Evolutionary conservation across 768 basidiomycete species (phyloP).

Genomic region (Jaapia argillacea): DNA sequence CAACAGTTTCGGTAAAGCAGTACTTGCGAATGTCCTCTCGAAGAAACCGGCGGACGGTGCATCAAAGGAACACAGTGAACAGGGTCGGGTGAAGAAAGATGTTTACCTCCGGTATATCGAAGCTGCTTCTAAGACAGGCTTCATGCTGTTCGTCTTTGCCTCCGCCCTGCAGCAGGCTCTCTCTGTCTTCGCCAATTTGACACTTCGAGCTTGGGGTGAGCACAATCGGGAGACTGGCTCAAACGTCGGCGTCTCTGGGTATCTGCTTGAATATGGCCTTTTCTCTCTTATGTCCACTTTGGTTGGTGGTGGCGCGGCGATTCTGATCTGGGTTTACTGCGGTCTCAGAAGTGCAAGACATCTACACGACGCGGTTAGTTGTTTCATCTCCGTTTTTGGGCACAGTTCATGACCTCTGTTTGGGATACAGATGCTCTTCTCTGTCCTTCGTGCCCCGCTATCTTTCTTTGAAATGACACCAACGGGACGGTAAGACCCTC

Average conservation of each 20-base stretch:
- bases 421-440: conserved; percentile 66
- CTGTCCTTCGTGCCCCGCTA: conserved; percentile 76
- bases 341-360: conserved; percentile 62
- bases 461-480: conserved; percentile 90
- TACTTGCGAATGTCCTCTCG: conserved; percentile 28
- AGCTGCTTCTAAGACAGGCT: conserved; percentile 70
- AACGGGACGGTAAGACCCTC: conserved; percentile 55
- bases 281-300: conserved; percentile 52
- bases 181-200: conserved; percentile 49
- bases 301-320: conserved; percentile 41
- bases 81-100: conserved; percentile 66
- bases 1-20: conserved; percentile 49
- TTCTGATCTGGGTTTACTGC: conserved; percentile 72
- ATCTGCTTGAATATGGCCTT: conserved; percentile 56
- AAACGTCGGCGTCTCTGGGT: conserved; percentile 47
- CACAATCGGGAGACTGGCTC: conserved; percentile 52
- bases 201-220: conserved; percentile 78
- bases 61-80: conserved; percentile 65
- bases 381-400: background rate
- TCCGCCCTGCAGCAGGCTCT: conserved; percentile 46
- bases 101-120: conserved; percentile 75
- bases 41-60: conserved; percentile 34
- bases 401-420: conserved; percentile 2
- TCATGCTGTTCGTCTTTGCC: conserved; percentile 42
- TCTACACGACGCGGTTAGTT: conserved; percentile 66